Evolutionary conservation across 2,329 filamentous ascomycete genomes (phyloP), one percentile per base, ranked within the genome.

Genomic region (Pseudopithomyces chartarum): DNA sequence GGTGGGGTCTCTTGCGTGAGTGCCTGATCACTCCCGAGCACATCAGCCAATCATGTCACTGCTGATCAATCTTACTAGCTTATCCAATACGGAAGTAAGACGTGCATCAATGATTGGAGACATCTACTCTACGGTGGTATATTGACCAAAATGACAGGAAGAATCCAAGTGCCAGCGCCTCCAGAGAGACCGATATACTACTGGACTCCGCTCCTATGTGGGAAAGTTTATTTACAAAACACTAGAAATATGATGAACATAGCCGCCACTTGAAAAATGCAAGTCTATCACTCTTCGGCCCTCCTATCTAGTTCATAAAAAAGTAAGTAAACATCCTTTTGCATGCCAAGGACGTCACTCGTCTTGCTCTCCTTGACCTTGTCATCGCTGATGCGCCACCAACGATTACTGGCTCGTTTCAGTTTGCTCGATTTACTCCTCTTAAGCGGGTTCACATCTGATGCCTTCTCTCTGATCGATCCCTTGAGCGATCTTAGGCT

Each of bases 331-430:
- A 98, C 94, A 76, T 99, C 95, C 68, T 89, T 89, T 77, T 97
- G 92, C 92, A 97, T 97, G 7, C 87, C 87, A 56, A 99, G 76
- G 6, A 99, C 92, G 65, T 99, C 95, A 53, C 84, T 86, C 6
- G 93, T 98, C 80, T 93, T 97, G 64, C 92, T 90, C 77, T 98
- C 94, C 72, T 94, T 95, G 68, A 98, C 87, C 77, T 96, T 97
- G 64, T 99, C 95, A 73, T 99, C 95, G 63, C 93, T 97, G 63
- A 99, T 96, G 34, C 95, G 87, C 95, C 95, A 99, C 95, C 95
- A 99, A 39, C 90, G 87, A 69, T 96, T 89, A 43, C 83, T 84
- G 12, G 80, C 76, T 69, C 85, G 87, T 64, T 83, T 85, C 13
- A 66, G 58, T 58, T 19, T 40, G 38, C 84, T 85, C 13, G 67